Percentiles rank a stretch among this genome's conserved stretches.
Conservation (phyloP, 2,329 filamentous ascomycete species). For the Bisporella sp. region DNA sequence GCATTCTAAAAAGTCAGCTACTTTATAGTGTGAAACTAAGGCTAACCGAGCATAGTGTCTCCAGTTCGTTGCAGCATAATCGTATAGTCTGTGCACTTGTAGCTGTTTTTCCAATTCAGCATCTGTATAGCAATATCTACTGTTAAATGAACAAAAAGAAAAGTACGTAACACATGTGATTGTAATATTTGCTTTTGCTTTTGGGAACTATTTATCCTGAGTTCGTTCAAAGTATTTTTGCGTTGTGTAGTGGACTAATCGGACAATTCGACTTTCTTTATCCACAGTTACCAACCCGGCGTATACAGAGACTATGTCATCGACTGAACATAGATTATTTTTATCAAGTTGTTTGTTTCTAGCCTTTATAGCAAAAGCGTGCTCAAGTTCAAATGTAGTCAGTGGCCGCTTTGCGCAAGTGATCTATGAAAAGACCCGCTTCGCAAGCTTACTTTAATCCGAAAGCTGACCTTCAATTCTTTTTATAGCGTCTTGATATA, state of each 20-base stretch:
- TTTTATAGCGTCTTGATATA: conserved; percentile 36
- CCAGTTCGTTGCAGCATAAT: too few species aligned
- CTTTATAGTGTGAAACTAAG: too few species aligned
- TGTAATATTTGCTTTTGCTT: neutral
- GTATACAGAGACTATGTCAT: conserved; percentile 17
- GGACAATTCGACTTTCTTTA: neutral
- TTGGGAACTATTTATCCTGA: neutral
- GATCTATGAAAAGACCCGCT: conserved; percentile 2
- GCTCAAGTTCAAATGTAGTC: conserved; percentile 29
- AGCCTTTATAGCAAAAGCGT: conserved; percentile 34
- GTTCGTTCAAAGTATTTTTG: too few species aligned
- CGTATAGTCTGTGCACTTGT: too few species aligned
- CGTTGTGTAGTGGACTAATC: neutral
- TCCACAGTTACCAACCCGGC: neutral
- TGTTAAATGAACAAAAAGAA: neutral
- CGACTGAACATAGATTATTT: neutral
- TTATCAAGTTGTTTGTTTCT: conserved; percentile 2
- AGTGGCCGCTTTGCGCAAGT: conserved; percentile 30
- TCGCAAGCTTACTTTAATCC: conserved; percentile 33
- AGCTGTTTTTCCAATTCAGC: too few species aligned
- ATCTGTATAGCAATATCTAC: neutral
- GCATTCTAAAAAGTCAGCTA: too few species aligned
- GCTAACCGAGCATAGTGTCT: too few species aligned
- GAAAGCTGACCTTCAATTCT: too few species aligned
- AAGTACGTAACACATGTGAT: neutral